phyloP scores from a whole-genome alignment of 139 green algal species.

The Auxenochlorella pyrenoidosa region DNA sequence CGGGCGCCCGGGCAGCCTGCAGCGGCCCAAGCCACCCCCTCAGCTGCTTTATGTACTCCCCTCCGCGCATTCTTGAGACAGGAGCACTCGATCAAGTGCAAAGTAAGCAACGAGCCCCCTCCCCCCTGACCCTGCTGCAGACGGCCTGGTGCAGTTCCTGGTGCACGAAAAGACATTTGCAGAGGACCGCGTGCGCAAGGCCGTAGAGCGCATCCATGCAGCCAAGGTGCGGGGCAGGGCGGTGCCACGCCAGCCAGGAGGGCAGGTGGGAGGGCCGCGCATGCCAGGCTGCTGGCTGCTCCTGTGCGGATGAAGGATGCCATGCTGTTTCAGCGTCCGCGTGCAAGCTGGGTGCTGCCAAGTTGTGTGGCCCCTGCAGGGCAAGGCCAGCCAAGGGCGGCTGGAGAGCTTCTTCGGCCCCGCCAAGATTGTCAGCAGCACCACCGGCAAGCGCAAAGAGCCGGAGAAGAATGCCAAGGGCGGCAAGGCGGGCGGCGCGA shows the following conservation, averaged over 20 bases:
- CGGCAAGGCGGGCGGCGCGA: constrained; percentile 38
- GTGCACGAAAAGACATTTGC: constrained; percentile 95
- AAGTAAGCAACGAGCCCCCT: no score
- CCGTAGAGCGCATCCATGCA: constrained; percentile 70
- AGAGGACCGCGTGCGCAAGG: constrained; percentile 85
- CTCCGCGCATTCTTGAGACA: no score
- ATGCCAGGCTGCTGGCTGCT: no score
- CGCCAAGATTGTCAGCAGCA: constrained; percentile 50
- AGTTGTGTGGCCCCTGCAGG: not conserved
- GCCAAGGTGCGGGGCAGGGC: constrained; percentile 46
- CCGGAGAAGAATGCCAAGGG: constrained; percentile 37
- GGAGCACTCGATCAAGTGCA: no score
- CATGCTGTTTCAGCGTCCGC: no score
- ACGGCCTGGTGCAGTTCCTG: constrained; percentile 93
- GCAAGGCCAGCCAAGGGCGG: constrained; percentile 78
- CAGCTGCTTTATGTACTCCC: no score
- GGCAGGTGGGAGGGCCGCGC: no score
- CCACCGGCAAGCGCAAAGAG: constrained; percentile 58
- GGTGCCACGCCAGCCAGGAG: no score
- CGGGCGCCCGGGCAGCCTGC: not conserved
- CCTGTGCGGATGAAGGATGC: no score
- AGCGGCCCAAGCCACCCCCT: no score
- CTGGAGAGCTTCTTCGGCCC: constrained; percentile 91
- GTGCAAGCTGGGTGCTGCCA: no score
- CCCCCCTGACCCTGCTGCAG: constrained; percentile 61